Evolutionary conservation across 805 yeast species (phyloP).

Genomic region (Ogataea pini): DNA sequence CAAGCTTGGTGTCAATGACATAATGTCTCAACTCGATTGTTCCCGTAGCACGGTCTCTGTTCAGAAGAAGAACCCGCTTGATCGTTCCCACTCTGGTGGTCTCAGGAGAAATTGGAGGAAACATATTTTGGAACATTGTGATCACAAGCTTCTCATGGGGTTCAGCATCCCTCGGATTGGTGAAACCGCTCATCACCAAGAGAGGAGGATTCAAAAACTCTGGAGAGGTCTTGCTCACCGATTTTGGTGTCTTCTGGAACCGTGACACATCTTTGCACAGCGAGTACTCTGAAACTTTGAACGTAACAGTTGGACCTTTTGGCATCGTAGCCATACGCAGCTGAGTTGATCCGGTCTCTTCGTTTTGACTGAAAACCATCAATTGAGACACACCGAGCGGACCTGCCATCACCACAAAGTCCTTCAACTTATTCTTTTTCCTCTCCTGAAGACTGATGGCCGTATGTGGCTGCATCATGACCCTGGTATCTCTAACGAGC

Average conservation of each 20-base stretch:
- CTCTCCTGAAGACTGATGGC: constrained; percentile 87
- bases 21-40: constrained; percentile 86
- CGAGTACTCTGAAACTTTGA: constrained; percentile 74
- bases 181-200: constrained; percentile 89
- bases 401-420: constrained; percentile 97
- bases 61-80: constrained; percentile 80
- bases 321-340: constrained; percentile 86
- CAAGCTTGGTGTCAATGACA: constrained; percentile 80
- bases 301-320: constrained; percentile 90
- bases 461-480: constrained; percentile 94
- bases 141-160: constrained; percentile 79
- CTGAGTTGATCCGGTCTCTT: constrained; percentile 74
- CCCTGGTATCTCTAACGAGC: constrained; percentile 83
- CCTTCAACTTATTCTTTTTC: constrained; percentile 82
- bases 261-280: constrained; percentile 76
- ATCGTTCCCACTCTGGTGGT: constrained; percentile 71
- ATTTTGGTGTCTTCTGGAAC: constrained; percentile 74
- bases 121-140: constrained; percentile 91
- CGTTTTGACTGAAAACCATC: constrained; percentile 82
- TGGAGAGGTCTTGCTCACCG: constrained; percentile 61
- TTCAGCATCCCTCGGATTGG: constrained; percentile 60
- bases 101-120: constrained; percentile 92
- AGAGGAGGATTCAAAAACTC: constrained; percentile 82
- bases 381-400: constrained; percentile 91
- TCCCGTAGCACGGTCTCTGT: constrained; percentile 69